Evolutionary conservation across 2,329 filamentous ascomycete species (phyloP).

Genomic region (Pseudogymnoascus sp.): DNA sequence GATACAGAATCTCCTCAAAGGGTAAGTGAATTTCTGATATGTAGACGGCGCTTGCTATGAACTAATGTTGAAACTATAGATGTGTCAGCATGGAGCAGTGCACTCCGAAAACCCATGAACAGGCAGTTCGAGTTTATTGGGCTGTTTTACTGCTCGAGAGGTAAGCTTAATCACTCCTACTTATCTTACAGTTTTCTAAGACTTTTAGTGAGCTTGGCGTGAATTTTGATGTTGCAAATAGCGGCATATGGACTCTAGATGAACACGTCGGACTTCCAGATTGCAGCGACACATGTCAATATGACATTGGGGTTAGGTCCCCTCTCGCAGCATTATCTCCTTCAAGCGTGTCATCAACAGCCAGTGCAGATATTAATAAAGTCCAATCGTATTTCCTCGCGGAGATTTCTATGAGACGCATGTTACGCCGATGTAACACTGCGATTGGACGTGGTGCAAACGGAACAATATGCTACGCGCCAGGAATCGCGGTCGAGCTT

Average conservation of each 20-base stretch:
- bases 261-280: slow-evolving; percentile 19
- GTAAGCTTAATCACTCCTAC: background rate
- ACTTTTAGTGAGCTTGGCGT: slow-evolving; percentile 17
- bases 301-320: slow-evolving; percentile 8
- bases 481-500: slow-evolving; percentile 24
- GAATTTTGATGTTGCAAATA: slow-evolving; percentile 21
- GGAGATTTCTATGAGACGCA: slow-evolving; percentile 29
- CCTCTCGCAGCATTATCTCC: background rate
- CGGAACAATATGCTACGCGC: slow-evolving; percentile 19
- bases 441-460: slow-evolving; percentile 15
- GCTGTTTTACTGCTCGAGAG: slow-evolving; percentile 21
- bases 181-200: background rate
- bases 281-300: slow-evolving; percentile 18
- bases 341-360: background rate
- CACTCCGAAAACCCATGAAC: slow-evolving; percentile 13
- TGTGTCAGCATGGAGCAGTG: background rate
- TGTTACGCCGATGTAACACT: slow-evolving; percentile 25
- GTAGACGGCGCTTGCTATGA: background rate
- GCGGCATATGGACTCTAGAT: slow-evolving; percentile 22
- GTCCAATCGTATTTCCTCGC: slow-evolving; percentile 23
- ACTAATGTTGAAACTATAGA: background rate
- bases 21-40: slow-evolving; percentile 5
- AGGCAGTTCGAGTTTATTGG: slow-evolving; percentile 19
- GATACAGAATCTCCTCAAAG: slow-evolving; percentile 22
- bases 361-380: background rate